phyloP scores from a whole-genome alignment of 495 filamentous ascomycete species.

The Letharia columbiana region DNA sequence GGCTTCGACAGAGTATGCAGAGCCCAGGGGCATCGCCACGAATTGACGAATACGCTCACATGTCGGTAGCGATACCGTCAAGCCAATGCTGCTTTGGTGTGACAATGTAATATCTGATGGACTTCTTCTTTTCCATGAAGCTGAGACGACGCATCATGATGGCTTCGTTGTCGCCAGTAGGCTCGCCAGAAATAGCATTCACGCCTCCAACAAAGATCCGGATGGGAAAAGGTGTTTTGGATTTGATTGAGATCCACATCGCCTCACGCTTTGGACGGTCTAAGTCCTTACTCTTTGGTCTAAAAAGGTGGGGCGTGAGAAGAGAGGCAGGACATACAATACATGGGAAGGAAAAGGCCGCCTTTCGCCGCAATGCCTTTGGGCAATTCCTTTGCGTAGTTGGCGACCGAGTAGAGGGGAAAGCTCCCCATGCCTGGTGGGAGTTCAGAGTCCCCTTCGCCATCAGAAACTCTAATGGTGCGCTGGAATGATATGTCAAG shows the following conservation, averaged over 20 bases:
- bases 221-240: slow-evolving; percentile 32
- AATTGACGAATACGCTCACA: slow-evolving; percentile 26
- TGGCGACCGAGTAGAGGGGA: slow-evolving; percentile 32
- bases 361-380: slow-evolving; percentile 32
- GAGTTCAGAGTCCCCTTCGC: slow-evolving; percentile 28
- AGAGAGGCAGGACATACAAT: slow-evolving; percentile 21
- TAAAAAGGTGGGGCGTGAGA: too few species aligned
- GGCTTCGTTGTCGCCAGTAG: slow-evolving; percentile 25
- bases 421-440: slow-evolving; percentile 34
- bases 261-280: slow-evolving; percentile 32
- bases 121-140: slow-evolving; percentile 13
- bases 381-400: slow-evolving; percentile 30
- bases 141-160: slow-evolving; percentile 23
- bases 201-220: slow-evolving; percentile 40
- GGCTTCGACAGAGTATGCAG: slow-evolving; percentile 41
- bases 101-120: slow-evolving; percentile 42
- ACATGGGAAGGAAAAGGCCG: slow-evolving; percentile 39
- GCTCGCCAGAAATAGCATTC: slow-evolving; percentile 41
- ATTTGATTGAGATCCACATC: slow-evolving; percentile 38
- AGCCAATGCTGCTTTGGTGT: slow-evolving; percentile 39
- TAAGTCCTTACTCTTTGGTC: background rate
- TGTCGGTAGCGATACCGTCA: slow-evolving; percentile 35
- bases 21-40: slow-evolving; percentile 28
- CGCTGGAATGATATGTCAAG: slow-evolving; percentile 30
- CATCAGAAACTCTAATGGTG: slow-evolving; percentile 41